Base-by-base conservation (phyloP, 306 rosid genomes). In the Prunus dulcis region DNA sequence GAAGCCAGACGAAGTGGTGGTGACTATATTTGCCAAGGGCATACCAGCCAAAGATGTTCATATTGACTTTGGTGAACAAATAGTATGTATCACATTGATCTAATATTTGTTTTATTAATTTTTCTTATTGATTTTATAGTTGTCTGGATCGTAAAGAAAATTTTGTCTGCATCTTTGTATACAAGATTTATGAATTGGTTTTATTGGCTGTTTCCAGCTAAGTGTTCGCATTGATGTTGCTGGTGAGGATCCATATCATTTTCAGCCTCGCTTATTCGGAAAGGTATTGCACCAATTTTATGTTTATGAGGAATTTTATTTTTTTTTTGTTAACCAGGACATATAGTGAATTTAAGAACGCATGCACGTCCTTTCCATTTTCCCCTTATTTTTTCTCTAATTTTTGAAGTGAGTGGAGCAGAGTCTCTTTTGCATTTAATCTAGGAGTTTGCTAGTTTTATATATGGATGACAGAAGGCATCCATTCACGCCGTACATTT, bases 21-120 rank as follows among this genome's bases (percentile, higher is more conserved):
- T 91, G 69, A 89, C 98, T 22, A 78, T 93, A 80, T 90, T 93
- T 72, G 98, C 98, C 0, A 93, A 91, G 88, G 88, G 92, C 67
- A 52, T 93, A 69, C 89, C 88, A 34, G 84, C 84, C 73, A 72
- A 87, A 67, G 80, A 77, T 82, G 79, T 91, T 60, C 25, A 79
- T 67, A 82, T 91, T 13, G 89, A 91, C 12, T 93, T 88, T 62
- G 98, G 98, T 53, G 96, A 86, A 84, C 98, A 93, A 90, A 93
- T 88, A 56, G 98, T 93, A 91, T 50, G 97, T 60, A 27, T 79
- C 73, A 52, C 61, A 61, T 69, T 34, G 52, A 30, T 78, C 51
- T 63, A 68, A 18, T 65, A 52, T 58, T 20, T 77, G 32, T 18
- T 28, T 9, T 57, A 11, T 74, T 73, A 20, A 34, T 46, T n/a